A percentile compares a stretch with the other conserved stretches of the same genome.
Conservation (phyloP, 129 eudicot species). For the Pulicaria dysenterica region DNA sequence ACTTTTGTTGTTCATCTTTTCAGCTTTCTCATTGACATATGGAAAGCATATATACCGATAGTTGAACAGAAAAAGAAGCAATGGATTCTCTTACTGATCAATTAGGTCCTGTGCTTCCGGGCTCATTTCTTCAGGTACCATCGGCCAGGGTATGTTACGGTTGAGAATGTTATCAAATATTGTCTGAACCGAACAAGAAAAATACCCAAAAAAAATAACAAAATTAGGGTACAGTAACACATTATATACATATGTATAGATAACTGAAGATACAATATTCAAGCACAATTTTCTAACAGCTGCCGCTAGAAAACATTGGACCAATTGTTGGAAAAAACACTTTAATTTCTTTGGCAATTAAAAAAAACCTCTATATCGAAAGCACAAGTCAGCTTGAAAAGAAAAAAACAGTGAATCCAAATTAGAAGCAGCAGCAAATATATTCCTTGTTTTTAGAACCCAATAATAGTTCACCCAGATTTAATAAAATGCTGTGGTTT, state of each 20-base stretch:
- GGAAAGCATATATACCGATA: neutral
- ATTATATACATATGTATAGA: neutral
- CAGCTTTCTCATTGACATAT: neutral
- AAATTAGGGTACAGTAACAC: conserved; percentile 6
- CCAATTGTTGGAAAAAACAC: conserved; percentile 9
- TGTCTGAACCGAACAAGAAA: conserved; percentile 50
- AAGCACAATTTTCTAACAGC: neutral
- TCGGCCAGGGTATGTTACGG: conserved; percentile 97
- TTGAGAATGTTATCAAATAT: conserved; percentile 96
- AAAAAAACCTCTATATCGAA: neutral
- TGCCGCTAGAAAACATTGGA: neutral
- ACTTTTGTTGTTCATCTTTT: conserved; percentile 4
- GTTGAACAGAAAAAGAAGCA: neutral
- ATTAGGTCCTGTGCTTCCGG: conserved; percentile 80
- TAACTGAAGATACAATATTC: conserved; percentile 13
- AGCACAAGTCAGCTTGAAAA: neutral
- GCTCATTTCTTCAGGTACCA: conserved; percentile 93
- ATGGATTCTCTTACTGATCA: conserved; percentile 63
- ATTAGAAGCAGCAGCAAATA: too few relatives aligned
- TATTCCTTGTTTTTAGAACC: too few relatives aligned
- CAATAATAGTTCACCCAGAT: too few relatives aligned
- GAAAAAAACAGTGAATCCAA: too few relatives aligned
- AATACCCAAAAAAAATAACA: conserved; percentile 19
- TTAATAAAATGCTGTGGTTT: too few relatives aligned
- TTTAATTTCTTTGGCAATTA: neutral